A percentile compares a stretch with the other conserved stretches of the same genome.
Evolutionary conservation across 2,329 filamentous ascomycete genomes (phyloP).

Genomic region (Sporothrix pseudoabietina): DNA sequence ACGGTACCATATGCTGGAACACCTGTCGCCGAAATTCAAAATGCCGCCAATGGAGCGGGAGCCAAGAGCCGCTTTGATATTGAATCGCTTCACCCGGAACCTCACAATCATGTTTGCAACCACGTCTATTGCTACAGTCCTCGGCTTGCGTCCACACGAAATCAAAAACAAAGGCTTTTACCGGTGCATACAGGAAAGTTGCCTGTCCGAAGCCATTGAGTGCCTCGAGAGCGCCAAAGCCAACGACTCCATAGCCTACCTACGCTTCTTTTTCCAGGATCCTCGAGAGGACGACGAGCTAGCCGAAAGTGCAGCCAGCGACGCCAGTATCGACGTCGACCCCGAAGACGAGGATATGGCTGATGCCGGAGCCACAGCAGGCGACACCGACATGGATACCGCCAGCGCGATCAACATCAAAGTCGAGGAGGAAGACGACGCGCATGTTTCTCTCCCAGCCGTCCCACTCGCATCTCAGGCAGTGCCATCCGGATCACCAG

Average conservation of each 20-base stretch:
- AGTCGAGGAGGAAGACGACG: slow-evolving; percentile 31
- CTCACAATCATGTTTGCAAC: slow-evolving; percentile 86
- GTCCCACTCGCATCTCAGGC: not conserved
- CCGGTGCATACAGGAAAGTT: slow-evolving; percentile 79
- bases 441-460: not conserved
- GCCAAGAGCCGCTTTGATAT: slow-evolving; percentile 78
- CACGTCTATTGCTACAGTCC: slow-evolving; percentile 70
- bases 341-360: slow-evolving; percentile 45
- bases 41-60: slow-evolving; percentile 68
- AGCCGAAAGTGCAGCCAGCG: slow-evolving; percentile 41
- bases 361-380: slow-evolving; percentile 37
- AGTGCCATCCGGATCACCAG: slow-evolving; percentile 6
- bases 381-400: slow-evolving; percentile 21
- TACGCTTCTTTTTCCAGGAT: slow-evolving; percentile 82
- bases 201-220: slow-evolving; percentile 72
- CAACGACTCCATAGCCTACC: slow-evolving; percentile 87
- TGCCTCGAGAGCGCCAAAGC: slow-evolving; percentile 84
- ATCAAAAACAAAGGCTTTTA: slow-evolving; percentile 82
- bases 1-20: slow-evolving; percentile 86
- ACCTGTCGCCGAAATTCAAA: slow-evolving; percentile 78
- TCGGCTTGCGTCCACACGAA: slow-evolving; percentile 69
- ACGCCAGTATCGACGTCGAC: slow-evolving; percentile 49
- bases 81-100: slow-evolving; percentile 83
- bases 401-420: slow-evolving; percentile 27
- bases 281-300: slow-evolving; percentile 62